Conservation (phyloP, 495 filamentous ascomycete species). For the Usnea hakonensis region DNA sequence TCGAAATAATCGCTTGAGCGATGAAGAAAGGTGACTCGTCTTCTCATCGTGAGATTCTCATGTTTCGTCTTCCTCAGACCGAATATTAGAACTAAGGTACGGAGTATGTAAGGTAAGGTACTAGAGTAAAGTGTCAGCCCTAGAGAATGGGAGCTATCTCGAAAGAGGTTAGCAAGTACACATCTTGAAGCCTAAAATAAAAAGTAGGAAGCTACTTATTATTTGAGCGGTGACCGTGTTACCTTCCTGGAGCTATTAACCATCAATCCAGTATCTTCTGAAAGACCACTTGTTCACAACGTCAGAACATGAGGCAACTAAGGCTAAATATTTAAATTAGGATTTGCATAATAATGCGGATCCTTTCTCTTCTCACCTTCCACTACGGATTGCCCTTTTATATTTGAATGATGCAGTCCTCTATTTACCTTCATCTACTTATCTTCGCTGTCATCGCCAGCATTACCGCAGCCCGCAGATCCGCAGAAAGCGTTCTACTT, state of each 20-base stretch:
- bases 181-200: too few species aligned
- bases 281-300: constrained; percentile 11
- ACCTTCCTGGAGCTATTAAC: too few species aligned
- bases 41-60: constrained; percentile 55
- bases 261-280: background rate
- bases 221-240: too few species aligned
- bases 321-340: background rate
- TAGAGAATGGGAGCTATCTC: too few species aligned
- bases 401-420: constrained; percentile 28
- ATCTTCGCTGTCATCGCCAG: constrained; percentile 23
- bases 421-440: constrained; percentile 32
- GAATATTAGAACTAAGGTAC: too few species aligned
- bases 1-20: constrained; percentile 52
- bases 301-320: background rate
- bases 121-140: too few species aligned
- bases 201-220: too few species aligned
- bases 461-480: constrained; percentile 31
- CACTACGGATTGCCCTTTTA: too few species aligned
- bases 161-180: too few species aligned
- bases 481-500: constrained; percentile 59
- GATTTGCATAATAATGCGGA: background rate
- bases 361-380: background rate
- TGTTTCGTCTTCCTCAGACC: too few species aligned
- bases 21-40: constrained; percentile 76
- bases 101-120: too few species aligned